These are phyloP conservation scores for Phoma sp. DNA, from an alignment of 2,329 filamentous ascomycete species.

Conservation along the genomic window DNA sequence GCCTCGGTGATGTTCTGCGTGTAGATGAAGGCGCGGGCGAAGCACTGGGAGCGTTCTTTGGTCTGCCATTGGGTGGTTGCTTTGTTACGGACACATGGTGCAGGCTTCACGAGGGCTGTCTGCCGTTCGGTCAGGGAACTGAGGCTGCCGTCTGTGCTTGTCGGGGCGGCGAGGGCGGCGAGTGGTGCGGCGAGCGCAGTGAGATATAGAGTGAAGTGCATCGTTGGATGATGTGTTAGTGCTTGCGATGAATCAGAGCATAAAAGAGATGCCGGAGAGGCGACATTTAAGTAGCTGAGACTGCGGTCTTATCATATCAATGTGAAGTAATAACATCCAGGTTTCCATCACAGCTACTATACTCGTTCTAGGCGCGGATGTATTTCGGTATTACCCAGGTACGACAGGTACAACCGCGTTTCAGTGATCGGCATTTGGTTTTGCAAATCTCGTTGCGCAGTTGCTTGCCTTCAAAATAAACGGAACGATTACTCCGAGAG, in stretches of 20 bases:
- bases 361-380: background rate
- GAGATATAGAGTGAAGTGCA: slow-evolving; percentile 29
- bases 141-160: too few species aligned
- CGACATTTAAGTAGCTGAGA: too few species aligned
- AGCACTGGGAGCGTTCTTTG: slow-evolving; percentile 25
- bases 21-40: slow-evolving; percentile 40
- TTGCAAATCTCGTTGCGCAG: too few species aligned
- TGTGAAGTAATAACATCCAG: background rate
- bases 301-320: too few species aligned
- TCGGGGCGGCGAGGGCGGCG: slow-evolving; percentile 24
- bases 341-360: background rate
- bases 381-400: slow-evolving; percentile 8
- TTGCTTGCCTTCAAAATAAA: too few species aligned
- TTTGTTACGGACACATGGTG: slow-evolving; percentile 31
- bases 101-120: slow-evolving; percentile 27
- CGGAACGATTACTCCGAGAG: too few species aligned
- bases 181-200: slow-evolving; percentile 25
- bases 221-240: too few species aligned
- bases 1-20: slow-evolving; percentile 38
- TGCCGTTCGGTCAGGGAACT: slow-evolving; percentile 17
- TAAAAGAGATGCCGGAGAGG: too few species aligned
- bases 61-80: slow-evolving; percentile 23
- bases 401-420: background rate
- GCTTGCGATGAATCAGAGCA: too few species aligned
- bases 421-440: background rate